Conservation (phyloP, 805 yeast species). For the Candida maris region DNA sequence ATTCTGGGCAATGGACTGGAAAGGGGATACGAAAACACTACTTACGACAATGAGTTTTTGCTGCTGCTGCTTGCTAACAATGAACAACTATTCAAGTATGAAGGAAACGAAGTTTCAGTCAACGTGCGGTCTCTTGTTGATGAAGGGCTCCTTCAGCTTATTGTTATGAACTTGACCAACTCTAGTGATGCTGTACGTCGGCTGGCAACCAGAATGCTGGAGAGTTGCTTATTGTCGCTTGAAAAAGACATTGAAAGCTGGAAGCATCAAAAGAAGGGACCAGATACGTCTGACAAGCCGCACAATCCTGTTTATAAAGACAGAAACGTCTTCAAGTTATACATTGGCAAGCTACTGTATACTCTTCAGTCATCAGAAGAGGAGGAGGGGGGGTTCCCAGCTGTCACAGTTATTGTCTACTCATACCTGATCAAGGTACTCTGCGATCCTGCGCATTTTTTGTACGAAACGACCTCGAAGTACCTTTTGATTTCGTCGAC, state of each 20-base stretch:
- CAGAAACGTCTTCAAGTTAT: slow-evolving; percentile 49
- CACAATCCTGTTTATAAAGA: slow-evolving; percentile 44
- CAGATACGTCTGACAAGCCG: slow-evolving; percentile 2
- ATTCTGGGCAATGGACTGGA: slow-evolving; percentile 9
- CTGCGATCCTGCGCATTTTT: slow-evolving; percentile 64
- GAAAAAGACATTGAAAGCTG: slow-evolving; percentile 33
- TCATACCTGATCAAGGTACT: slow-evolving; percentile 56
- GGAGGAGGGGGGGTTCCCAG: slow-evolving; percentile 31
- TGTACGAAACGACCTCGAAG: slow-evolving; percentile 68
- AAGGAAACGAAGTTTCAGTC: slow-evolving; percentile 29
- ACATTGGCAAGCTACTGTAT: slow-evolving; percentile 44
- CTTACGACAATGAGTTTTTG: slow-evolving; percentile 72
- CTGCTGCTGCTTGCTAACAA: slow-evolving; percentile 59
- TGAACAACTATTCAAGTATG: slow-evolving; percentile 51
- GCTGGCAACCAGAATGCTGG: slow-evolving; percentile 43
- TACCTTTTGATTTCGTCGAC: slow-evolving; percentile 60
- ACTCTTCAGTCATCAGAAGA: slow-evolving; percentile 28
- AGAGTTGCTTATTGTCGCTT: slow-evolving; percentile 41
- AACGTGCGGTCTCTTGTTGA: slow-evolving; percentile 58
- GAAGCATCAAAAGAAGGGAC: slow-evolving; percentile 15
- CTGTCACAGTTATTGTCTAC: slow-evolving; percentile 51
- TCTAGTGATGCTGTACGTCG: slow-evolving; percentile 24
- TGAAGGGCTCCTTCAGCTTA: slow-evolving; percentile 49
- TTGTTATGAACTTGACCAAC: slow-evolving; percentile 45
- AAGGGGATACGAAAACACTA: slow-evolving; percentile 27